A percentile compares a stretch with the other conserved stretches of the same genome.
phyloP scores from a whole-genome alignment of 495 filamentous ascomycete genomes.

The Aspergillus leporis region DNA sequence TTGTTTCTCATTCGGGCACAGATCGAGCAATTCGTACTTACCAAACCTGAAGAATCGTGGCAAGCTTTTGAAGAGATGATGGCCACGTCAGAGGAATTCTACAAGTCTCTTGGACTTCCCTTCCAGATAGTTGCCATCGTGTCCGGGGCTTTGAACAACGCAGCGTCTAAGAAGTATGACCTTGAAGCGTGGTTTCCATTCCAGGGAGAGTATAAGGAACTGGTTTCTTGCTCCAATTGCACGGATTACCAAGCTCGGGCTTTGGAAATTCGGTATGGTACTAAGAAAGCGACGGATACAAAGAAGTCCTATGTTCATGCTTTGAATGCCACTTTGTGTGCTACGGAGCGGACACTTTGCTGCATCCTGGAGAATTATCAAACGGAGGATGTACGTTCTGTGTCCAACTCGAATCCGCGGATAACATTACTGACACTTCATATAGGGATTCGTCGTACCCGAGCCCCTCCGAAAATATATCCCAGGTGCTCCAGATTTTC shows the following conservation, averaged over 20 bases:
- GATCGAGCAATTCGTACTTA: constrained; percentile 93
- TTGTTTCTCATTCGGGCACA: constrained; percentile 26
- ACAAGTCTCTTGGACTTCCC: constrained; percentile 82
- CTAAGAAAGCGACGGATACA: constrained; percentile 73
- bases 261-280: constrained; percentile 81
- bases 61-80: constrained; percentile 94
- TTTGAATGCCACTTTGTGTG: constrained; percentile 87
- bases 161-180: constrained; percentile 92
- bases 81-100: constrained; percentile 85
- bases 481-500: constrained; percentile 82
- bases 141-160: constrained; percentile 91
- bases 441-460: constrained; percentile 79
- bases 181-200: constrained; percentile 97
- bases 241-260: constrained; percentile 92
- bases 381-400: constrained; percentile 67
- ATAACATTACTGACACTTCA: constrained; percentile 7
- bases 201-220: constrained; percentile 95
- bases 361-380: constrained; percentile 97
- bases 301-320: constrained; percentile 95
- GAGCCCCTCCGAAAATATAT: constrained; percentile 90
- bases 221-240: constrained; percentile 95
- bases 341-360: constrained; percentile 91
- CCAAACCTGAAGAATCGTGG: constrained; percentile 94
- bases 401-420: background rate
- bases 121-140: constrained; percentile 92